Base-by-base conservation (phyloP, 169 alveolate genomes). In the Plasmodium knowlesi region DNA sequence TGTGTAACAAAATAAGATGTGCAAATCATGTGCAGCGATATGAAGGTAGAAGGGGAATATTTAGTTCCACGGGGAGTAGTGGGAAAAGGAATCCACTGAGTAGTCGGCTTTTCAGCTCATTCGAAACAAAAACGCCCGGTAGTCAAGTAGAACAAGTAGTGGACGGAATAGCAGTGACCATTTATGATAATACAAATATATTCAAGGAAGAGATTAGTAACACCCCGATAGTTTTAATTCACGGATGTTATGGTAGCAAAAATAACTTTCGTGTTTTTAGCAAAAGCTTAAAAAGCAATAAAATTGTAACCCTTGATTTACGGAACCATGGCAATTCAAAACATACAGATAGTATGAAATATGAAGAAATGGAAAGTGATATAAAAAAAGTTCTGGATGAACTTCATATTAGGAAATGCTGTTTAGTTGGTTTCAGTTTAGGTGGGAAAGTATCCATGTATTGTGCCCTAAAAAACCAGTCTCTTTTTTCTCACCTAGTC, bases 381-480 rank as follows among this genome's bases (percentile, higher is more conserved):
- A 67, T 89, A 19, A 79, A 57, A 46, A 89, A 89, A 41, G 91
- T 89, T 28, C 67, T 89, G 72, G 28, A 50, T 61, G 34, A 80
- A 50, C 37, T 89, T 34, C 46, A 89, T n/a, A 89, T 80, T 61
- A 81, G 50, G 82, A 61, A 41, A 30, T 89, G 94, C 37, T 89
- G 94, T 57, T 41, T 89, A 89, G 83, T 81, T 80, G 94, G 94
- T 12, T 89, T 89, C 57, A 89, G 94, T 80, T 61, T 89, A 28
- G 94, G 94, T 10, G 94, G 94, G 53, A 89, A 89, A 50, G 90
- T 81, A 32, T 78, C 94, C 1, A 89, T 89, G 94, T 89, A 89
- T 32, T 79, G 84, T 80, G 94, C 94, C 41, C 54, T 89, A 39
- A 89, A 89, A 67, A 89, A 89, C 80, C 8, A 72, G 9, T 2